These are phyloP conservation scores for Paraurostyla sp. DNA, from an alignment of 73 alveolate species.

Conservation along the genomic window DNA sequence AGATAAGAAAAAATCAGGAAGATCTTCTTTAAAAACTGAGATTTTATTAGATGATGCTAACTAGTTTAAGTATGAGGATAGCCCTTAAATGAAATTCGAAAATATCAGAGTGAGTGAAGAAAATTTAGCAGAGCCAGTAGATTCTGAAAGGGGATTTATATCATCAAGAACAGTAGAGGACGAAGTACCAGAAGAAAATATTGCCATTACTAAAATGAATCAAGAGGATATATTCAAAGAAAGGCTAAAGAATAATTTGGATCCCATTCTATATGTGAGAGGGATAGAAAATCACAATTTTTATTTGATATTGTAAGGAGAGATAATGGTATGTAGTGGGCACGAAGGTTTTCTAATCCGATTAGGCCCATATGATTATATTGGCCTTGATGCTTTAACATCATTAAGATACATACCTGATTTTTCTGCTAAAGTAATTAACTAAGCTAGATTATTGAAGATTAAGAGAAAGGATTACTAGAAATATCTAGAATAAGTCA, in stretches of 20 bases:
- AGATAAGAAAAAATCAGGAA: background rate
- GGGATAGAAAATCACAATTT: conserved; percentile 35
- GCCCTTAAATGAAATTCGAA: too few species aligned
- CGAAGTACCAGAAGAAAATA: background rate
- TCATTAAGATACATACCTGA: conserved; percentile 48
- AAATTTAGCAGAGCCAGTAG: background rate
- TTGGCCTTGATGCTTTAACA: conserved; percentile 36
- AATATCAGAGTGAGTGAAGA: background rate
- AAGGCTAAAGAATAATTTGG: background rate
- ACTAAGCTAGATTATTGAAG: conserved; percentile 23
- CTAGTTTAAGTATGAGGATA: too few species aligned
- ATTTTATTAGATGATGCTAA: too few species aligned
- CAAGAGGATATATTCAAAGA: background rate
- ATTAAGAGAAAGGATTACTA: background rate
- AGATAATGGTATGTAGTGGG: conserved; percentile 55
- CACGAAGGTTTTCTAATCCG: conserved; percentile 63
- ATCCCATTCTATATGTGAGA: conserved; percentile 42
- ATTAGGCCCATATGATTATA: conserved; percentile 25
- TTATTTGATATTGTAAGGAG: conserved; percentile 54
- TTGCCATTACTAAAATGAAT: background rate
- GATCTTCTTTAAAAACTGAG: background rate
- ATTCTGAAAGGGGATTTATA: background rate
- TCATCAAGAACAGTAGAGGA: background rate
- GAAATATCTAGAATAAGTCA: background rate
- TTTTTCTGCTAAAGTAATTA: conserved; percentile 61